Evolutionary conservation across 192 early-diverging fungal genomes (phyloP).

Genomic region (Chytriomyces confervae): DNA sequence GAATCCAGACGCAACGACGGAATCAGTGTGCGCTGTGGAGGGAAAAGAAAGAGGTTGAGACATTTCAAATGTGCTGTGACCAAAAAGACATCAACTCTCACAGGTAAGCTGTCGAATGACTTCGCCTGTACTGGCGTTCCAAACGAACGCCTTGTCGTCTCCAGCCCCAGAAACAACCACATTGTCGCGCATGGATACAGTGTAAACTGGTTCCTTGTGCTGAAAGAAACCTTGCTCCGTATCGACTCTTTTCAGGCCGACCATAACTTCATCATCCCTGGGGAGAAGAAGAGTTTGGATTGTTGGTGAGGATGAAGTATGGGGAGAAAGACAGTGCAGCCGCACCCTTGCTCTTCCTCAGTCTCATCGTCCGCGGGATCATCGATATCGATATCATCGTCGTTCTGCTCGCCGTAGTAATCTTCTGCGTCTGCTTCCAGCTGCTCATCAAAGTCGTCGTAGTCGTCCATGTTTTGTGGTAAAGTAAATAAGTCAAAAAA

Average conservation of each 20-base stretch:
- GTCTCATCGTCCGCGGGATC: slow-evolving; percentile 42
- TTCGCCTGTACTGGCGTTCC: slow-evolving; percentile 84
- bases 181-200: slow-evolving; percentile 71
- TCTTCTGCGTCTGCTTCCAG: slow-evolving; percentile 36
- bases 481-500: slow-evolving; percentile 15
- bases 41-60: slow-evolving; percentile 66
- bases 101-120: slow-evolving; percentile 66
- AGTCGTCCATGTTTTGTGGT: slow-evolving; percentile 22
- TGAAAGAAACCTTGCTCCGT: slow-evolving; percentile 91
- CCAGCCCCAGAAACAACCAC: slow-evolving; percentile 87
- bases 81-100: slow-evolving; percentile 39
- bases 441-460: slow-evolving; percentile 26
- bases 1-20: slow-evolving; percentile 82
- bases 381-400: slow-evolving; percentile 25
- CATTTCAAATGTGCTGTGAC: slow-evolving; percentile 74
- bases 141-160: slow-evolving; percentile 90
- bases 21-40: slow-evolving; percentile 76
- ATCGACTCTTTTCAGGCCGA: slow-evolving; percentile 63
- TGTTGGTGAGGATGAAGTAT: too few relatives aligned
- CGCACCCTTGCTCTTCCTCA: slow-evolving; percentile 31
- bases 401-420: slow-evolving; percentile 21
- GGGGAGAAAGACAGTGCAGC: too few relatives aligned
- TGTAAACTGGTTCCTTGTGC: slow-evolving; percentile 89
- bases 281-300: background rate
- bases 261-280: slow-evolving; percentile 45